phyloP scores from a whole-genome alignment of 176 grass and related monocot genomes.

The Cenchrus fungigraminus region DNA sequence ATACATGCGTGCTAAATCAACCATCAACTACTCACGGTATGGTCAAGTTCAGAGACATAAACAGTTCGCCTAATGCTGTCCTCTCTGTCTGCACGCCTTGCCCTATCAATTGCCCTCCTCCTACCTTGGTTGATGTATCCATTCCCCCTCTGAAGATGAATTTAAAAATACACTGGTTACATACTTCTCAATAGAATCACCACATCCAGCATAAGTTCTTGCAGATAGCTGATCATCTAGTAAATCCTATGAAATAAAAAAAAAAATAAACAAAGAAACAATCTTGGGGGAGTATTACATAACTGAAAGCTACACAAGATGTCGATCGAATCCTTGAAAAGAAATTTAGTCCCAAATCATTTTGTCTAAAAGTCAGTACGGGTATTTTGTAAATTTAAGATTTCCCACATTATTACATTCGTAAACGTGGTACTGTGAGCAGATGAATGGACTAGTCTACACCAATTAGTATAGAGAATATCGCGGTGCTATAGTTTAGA shows the following conservation, averaged over 20 bases:
- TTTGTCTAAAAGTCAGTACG: not conserved
- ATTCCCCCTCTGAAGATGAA: conserved; percentile 55
- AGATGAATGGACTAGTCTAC: not conserved
- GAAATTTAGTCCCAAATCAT: not conserved
- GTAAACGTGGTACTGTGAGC: not conserved
- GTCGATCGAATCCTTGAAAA: not conserved
- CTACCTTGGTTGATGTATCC: conserved; percentile 61
- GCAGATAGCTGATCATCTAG: conserved; percentile 14
- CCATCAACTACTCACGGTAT: conserved; percentile 69
- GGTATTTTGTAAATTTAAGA: not conserved
- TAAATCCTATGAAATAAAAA: conserved; percentile 19
- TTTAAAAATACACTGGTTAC: conserved; percentile 3
- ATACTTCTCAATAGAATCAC: conserved; percentile 13
- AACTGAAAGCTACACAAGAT: not conserved
- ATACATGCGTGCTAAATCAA: conserved; percentile 22
- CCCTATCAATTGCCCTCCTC: conserved; percentile 63
- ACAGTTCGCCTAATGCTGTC: conserved; percentile 87
- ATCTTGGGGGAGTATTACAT: conserved; percentile 5
- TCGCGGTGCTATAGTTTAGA: not conserved
- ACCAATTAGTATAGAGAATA: not conserved
- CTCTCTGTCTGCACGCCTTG: conserved; percentile 66
- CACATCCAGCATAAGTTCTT: not conserved
- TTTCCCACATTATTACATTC: not conserved
- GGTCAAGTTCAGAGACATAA: conserved; percentile 90
- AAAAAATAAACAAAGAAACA: not conserved